Percentiles rank a stretch among this genome's conserved stretches.
Conservation (phyloP, 2,329 filamentous ascomycete genomes). For the Penicillium sp. region DNA sequence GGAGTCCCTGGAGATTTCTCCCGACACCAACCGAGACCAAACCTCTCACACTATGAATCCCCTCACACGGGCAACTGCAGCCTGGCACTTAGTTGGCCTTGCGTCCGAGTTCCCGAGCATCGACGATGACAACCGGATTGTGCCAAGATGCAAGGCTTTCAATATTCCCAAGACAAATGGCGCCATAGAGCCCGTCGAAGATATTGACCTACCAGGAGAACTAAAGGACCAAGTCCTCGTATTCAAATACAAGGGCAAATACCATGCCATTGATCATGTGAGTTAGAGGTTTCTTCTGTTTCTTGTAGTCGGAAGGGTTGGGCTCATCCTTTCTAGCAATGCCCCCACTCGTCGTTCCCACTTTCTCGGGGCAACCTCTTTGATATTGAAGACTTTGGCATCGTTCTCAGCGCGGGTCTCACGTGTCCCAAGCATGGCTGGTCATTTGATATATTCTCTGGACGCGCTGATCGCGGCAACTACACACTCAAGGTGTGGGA, state of each 20-base stretch:
- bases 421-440: slow-evolving; percentile 69
- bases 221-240: slow-evolving; percentile 63
- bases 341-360: slow-evolving; percentile 67
- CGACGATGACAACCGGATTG: slow-evolving; percentile 37
- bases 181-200: slow-evolving; percentile 25
- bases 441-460: slow-evolving; percentile 69
- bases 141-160: slow-evolving; percentile 61
- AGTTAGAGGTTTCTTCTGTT: slow-evolving; percentile 13
- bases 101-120: slow-evolving; percentile 58
- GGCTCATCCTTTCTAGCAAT: slow-evolving; percentile 50
- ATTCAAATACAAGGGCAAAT: slow-evolving; percentile 61
- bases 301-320: not conserved
- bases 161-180: slow-evolving; percentile 43
- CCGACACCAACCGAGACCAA: not conserved
- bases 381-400: slow-evolving; percentile 71
- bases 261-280: slow-evolving; percentile 70
- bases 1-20: not conserved
- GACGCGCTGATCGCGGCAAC: slow-evolving; percentile 60
- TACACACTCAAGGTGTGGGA: slow-evolving; percentile 67
- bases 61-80: slow-evolving; percentile 23
- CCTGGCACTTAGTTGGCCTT: slow-evolving; percentile 56
- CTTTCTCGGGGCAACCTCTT: slow-evolving; percentile 63
- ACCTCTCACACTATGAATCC: slow-evolving; percentile 18
- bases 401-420: slow-evolving; percentile 52
- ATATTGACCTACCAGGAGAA: slow-evolving; percentile 39